phyloP scores from a whole-genome alignment of 2,329 filamentous ascomycete genomes.

The Botrytis cinerea region DNA sequence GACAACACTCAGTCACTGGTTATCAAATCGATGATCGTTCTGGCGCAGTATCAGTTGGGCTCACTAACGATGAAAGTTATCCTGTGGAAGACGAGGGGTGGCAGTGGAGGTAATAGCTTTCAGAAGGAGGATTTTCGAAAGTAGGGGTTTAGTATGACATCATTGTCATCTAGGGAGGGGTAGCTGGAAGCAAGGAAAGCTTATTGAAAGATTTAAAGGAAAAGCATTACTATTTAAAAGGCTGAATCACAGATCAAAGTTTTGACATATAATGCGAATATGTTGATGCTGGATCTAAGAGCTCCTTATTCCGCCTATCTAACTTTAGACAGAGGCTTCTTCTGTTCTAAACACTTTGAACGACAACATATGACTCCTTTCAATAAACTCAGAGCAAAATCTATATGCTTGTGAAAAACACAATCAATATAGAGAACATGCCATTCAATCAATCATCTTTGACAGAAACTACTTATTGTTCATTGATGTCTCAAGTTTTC shows the following conservation, averaged over 20 bases:
- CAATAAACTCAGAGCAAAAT: not conserved
- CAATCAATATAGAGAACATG: not conserved
- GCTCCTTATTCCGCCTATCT: not conserved
- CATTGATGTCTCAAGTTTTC: not conserved
- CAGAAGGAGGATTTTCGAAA: not conserved
- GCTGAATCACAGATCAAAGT: not conserved
- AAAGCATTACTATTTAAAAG: not conserved
- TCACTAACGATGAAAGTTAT: not conserved
- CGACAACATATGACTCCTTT: not conserved
- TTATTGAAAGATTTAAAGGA: too few relatives aligned
- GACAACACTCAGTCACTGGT: not conserved
- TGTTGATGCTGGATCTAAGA: not conserved
- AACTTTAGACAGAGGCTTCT: not conserved
- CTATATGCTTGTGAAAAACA: not conserved
- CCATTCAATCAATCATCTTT: not conserved
- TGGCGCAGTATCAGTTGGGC: rapidly evolving
- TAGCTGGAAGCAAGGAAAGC: not conserved
- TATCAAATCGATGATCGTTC: not conserved
- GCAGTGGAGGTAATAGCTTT: not conserved
- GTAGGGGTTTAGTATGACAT: not conserved
- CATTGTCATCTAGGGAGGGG: not conserved
- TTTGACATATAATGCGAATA: not conserved
- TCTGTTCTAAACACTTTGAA: not conserved
- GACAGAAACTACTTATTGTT: not conserved
- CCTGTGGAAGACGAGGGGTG: not conserved